Percentiles rank a stretch among this genome's conserved stretches.
Evolutionary conservation across 306 rosid species (phyloP).

Genomic region (Neltuma alba): DNA sequence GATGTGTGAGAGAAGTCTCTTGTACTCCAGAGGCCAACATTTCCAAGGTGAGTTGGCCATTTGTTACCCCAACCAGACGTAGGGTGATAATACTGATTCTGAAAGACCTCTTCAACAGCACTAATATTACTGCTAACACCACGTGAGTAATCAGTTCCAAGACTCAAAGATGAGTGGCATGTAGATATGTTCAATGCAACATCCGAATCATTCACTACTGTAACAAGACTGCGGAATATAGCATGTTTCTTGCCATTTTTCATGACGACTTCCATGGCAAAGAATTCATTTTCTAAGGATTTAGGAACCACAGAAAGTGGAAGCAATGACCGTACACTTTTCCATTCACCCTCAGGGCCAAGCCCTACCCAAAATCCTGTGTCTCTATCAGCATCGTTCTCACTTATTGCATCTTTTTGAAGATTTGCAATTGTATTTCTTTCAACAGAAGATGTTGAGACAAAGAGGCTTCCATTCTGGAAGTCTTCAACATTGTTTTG

Average conservation of each 20-base stretch:
- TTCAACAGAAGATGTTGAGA: slow-evolving; percentile 85
- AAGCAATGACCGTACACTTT: slow-evolving; percentile 83
- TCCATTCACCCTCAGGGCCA: slow-evolving; percentile 66
- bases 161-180: slow-evolving; percentile 49
- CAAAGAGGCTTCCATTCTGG: slow-evolving; percentile 60
- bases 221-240: slow-evolving; percentile 85
- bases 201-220: slow-evolving; percentile 84
- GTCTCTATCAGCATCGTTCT: slow-evolving; percentile 58
- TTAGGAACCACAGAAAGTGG: slow-evolving; percentile 82
- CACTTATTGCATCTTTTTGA: slow-evolving; percentile 59
- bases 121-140: slow-evolving; percentile 40
- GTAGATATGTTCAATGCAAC: slow-evolving; percentile 61
- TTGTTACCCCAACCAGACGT: slow-evolving; percentile 74
- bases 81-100: slow-evolving; percentile 69
- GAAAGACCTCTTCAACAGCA: slow-evolving; percentile 65
- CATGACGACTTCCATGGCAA: slow-evolving; percentile 87
- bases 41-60: slow-evolving; percentile 50
- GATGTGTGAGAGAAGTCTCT: slow-evolving; percentile 64
- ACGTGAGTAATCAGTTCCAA: slow-evolving; percentile 40
- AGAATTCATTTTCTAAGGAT: slow-evolving; percentile 61
- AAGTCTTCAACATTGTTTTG: slow-evolving; percentile 54
- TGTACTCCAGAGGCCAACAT: slow-evolving; percentile 75
- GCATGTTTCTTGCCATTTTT: slow-evolving; percentile 95
- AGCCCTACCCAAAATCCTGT: slow-evolving; percentile 87
- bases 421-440: slow-evolving; percentile 66